Percentiles rank a stretch among this genome's conserved stretches.
phyloP scores from a whole-genome alignment of 306 rosid genomes.

The Pyrus communis region DNA sequence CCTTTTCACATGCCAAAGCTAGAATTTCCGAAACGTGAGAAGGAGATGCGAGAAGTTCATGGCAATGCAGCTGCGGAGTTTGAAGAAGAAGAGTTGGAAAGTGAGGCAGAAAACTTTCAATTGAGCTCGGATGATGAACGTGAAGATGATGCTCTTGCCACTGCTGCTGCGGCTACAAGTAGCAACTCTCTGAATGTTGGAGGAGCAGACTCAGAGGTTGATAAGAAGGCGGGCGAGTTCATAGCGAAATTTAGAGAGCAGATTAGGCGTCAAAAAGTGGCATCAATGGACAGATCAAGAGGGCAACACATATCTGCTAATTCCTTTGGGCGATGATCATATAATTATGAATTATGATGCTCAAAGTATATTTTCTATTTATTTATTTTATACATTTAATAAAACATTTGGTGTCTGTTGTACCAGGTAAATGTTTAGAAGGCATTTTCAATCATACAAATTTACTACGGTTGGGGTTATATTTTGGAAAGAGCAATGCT shows the following conservation, averaged over 20 bases:
- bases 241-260: conserved; percentile 90
- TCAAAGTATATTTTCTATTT: not conserved
- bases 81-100: conserved; percentile 23
- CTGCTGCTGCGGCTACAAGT: conserved; percentile 3
- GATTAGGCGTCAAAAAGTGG: conserved; percentile 81
- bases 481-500: not conserved
- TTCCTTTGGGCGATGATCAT: conserved; percentile 32
- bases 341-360: not conserved
- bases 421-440: not conserved
- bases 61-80: conserved; percentile 19
- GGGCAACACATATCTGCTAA: conserved; percentile 32
- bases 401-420: not conserved
- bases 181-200: conserved; percentile 36
- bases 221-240: conserved; percentile 90
- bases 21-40: conserved; percentile 13
- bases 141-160: not conserved
- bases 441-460: not conserved
- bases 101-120: conserved; percentile 26
- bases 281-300: conserved; percentile 61
- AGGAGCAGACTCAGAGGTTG: conserved; percentile 67
- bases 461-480: not conserved
- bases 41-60: conserved; percentile 25
- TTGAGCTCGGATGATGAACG: conserved; percentile 44
- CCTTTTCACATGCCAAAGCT: conserved; percentile 23
- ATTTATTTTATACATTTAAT: not conserved